Conservation (phyloP, 345 rosid genomes). For the Populus ilicifolia region DNA sequence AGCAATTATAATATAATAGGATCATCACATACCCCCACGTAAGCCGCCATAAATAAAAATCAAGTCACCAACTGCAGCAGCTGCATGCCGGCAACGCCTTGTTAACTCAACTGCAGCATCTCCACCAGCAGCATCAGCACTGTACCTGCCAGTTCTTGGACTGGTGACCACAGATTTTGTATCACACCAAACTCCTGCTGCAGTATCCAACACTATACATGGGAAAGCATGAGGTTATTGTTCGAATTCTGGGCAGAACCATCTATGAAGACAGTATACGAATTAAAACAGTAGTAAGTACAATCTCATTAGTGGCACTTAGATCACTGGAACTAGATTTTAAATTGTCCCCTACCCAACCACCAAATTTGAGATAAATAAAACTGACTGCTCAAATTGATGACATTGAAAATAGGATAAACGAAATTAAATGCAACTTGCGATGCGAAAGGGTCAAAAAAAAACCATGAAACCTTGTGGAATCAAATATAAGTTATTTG, state of each 20-base stretch:
- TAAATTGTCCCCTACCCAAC: not conserved
- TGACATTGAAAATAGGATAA: not conserved
- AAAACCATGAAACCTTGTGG: too few relatives aligned
- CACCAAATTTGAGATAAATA: not conserved
- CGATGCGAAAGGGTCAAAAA: too few relatives aligned
- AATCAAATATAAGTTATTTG: not conserved
- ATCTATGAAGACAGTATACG: not conserved
- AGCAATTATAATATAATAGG: constrained; percentile 9
- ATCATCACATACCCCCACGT: constrained; percentile 78
- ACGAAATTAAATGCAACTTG: too few relatives aligned
- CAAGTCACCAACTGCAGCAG: constrained; percentile 92
- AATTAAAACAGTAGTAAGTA: not conserved
- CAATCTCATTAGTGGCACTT: not conserved
- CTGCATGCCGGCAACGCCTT: constrained; percentile 99
- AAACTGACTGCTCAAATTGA: not conserved
- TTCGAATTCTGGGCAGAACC: not conserved
- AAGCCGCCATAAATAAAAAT: constrained; percentile 96
- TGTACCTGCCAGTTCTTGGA: constrained; percentile 87
- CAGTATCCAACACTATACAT: constrained; percentile 88
- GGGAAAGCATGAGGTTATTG: constrained; percentile 7
- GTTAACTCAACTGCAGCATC: constrained; percentile 97
- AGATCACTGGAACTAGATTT: not conserved
- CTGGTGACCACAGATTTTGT: constrained; percentile 94
- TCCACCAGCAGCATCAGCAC: constrained; percentile 96
- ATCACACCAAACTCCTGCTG: constrained; percentile 99